Evolutionary conservation across 768 basidiomycete species (phyloP).

Genomic region (Coprinellus micaceus): DNA sequence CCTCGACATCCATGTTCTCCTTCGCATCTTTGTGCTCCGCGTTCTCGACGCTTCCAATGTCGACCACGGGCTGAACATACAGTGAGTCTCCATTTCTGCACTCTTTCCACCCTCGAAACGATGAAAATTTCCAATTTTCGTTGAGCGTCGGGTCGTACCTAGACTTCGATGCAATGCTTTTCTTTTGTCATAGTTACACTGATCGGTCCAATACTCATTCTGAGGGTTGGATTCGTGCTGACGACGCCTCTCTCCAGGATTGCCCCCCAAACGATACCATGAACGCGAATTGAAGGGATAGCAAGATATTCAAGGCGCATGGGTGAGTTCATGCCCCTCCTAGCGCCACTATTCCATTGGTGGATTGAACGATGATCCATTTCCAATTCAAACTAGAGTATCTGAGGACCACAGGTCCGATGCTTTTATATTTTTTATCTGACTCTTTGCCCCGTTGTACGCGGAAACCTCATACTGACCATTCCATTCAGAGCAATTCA

Average conservation of each 20-base stretch:
- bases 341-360: not conserved
- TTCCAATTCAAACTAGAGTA: slow-evolving; percentile 87
- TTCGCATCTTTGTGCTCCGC: not conserved
- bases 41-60: not conserved
- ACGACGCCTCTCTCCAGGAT: slow-evolving; percentile 1
- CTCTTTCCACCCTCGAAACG: slow-evolving; percentile 36
- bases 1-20: not conserved
- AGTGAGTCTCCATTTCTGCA: slow-evolving; percentile 4
- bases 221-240: slow-evolving; percentile 1
- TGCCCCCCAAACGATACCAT: too few species aligned
- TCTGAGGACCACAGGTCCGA: slow-evolving; percentile 70
- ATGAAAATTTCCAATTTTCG: slow-evolving; percentile 51
- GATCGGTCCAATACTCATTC: slow-evolving; percentile 44
- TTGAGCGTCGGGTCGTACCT: slow-evolving; percentile 52
- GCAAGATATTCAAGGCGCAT: not conserved
- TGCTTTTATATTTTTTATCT: slow-evolving; percentile 48
- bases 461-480: slow-evolving; percentile 3
- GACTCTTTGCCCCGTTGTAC: not conserved
- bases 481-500: slow-evolving; percentile 1
- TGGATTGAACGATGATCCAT: slow-evolving; percentile 47
- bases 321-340: slow-evolving; percentile 1
- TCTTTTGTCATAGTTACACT: slow-evolving; percentile 92
- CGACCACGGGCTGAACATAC: not conserved
- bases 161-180: slow-evolving; percentile 51
- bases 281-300: too few species aligned